Conservation (phyloP, 31 red algal species). For the Porphyra umbilicalis region DNA sequence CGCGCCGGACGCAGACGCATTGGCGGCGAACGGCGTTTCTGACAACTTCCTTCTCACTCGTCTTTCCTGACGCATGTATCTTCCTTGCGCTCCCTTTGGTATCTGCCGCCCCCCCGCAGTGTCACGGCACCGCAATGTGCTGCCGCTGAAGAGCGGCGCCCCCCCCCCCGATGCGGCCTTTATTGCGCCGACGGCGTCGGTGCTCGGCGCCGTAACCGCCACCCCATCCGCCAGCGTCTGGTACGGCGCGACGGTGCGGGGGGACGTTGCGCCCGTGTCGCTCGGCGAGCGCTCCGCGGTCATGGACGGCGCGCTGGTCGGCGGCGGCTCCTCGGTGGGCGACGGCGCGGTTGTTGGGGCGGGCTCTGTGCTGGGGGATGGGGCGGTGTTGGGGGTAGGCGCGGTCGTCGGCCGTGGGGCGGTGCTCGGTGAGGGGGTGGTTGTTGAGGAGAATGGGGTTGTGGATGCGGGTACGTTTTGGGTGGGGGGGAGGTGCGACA, state of each 20-base stretch:
- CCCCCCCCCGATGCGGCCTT: slow-evolving; percentile 38
- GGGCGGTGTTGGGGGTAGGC: slow-evolving; percentile 45
- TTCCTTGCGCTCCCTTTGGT: not conserved
- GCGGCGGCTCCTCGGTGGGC: slow-evolving; percentile 44
- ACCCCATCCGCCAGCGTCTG: slow-evolving; percentile 61
- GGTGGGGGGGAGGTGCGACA: not conserved
- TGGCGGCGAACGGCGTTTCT: too few relatives aligned
- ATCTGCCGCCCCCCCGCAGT: slow-evolving; percentile 15
- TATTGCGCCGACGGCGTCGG: slow-evolving; percentile 68
- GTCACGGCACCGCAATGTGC: slow-evolving; percentile 66
- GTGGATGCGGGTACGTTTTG: slow-evolving; percentile 31
- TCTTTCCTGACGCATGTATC: not conserved
- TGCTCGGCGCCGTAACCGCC: slow-evolving; percentile 73
- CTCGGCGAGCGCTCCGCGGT: slow-evolving; percentile 53
- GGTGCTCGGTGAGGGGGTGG: slow-evolving; percentile 38
- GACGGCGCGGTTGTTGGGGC: slow-evolving; percentile 39
- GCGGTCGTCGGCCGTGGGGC: slow-evolving; percentile 48
- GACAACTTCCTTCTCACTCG: not conserved
- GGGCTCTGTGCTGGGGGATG: slow-evolving; percentile 44
- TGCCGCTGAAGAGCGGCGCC: slow-evolving; percentile 28
- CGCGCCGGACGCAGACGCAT: not conserved
- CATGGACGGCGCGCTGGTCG: slow-evolving; percentile 78
- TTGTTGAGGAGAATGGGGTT: slow-evolving; percentile 17
- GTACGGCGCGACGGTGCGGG: slow-evolving; percentile 94
- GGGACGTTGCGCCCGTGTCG: slow-evolving; percentile 54